Conservation (phyloP, 2,329 filamentous ascomycete species). For the Aspergillus texensis region DNA sequence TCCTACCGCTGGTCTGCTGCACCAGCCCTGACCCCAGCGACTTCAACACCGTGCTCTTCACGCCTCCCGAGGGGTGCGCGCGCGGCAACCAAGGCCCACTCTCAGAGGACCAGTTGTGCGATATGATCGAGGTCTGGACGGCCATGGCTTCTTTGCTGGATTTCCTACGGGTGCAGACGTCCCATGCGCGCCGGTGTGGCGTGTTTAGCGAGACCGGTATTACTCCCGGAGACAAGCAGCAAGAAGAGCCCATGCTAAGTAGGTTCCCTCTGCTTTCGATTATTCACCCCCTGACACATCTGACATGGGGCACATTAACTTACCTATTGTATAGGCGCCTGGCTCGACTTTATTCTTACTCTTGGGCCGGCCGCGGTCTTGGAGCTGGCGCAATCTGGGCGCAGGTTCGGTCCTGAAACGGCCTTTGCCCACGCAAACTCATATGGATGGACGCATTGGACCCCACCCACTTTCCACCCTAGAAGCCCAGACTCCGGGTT, state of each 20-base stretch:
- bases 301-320: neutral
- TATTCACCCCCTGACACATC: neutral
- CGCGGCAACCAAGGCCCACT: neutral
- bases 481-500: too few relatives aligned
- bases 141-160: neutral
- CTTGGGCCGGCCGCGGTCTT: neutral
- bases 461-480: neutral
- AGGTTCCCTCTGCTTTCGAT: neutral
- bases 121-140: neutral
- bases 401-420: neutral
- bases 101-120: neutral
- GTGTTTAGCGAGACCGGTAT: neutral
- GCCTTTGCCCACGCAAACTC: neutral
- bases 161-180: neutral
- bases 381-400: neutral
- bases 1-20: neutral
- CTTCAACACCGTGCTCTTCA: conserved; percentile 10
- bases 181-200: neutral
- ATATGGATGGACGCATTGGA: neutral
- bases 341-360: neutral
- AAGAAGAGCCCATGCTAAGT: neutral
- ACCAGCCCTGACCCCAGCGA: conserved; percentile 11
- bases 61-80: conserved; percentile 8
- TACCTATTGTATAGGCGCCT: neutral
- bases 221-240: neutral